phyloP scores from a whole-genome alignment of 2,329 filamentous ascomycete genomes.

The Emericellopsis cladophorae region DNA sequence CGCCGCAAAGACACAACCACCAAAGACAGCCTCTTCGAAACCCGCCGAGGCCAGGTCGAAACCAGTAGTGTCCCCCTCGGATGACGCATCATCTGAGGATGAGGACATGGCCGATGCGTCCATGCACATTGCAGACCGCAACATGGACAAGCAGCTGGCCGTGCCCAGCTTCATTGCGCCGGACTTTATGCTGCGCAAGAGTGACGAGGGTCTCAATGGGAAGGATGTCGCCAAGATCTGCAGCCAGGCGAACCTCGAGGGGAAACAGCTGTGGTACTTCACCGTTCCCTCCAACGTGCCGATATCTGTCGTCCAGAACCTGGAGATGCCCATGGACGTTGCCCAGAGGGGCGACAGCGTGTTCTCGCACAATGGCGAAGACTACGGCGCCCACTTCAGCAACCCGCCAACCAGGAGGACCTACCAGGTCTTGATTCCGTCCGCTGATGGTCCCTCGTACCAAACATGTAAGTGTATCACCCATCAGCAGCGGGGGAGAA shows the following conservation, averaged over 20 bases:
- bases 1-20: background rate
- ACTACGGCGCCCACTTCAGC: slow-evolving; percentile 48
- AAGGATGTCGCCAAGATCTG: slow-evolving; percentile 42
- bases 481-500: background rate
- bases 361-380: slow-evolving; percentile 48
- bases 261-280: slow-evolving; percentile 74
- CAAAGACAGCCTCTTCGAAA: slow-evolving; percentile 2
- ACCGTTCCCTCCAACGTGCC: slow-evolving; percentile 58
- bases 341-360: slow-evolving; percentile 38
- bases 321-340: slow-evolving; percentile 47
- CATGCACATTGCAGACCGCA: slow-evolving; percentile 21
- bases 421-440: slow-evolving; percentile 50
- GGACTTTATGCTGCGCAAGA: slow-evolving; percentile 41
- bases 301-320: slow-evolving; percentile 51
- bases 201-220: slow-evolving; percentile 20
- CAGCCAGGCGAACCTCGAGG: slow-evolving; percentile 43
- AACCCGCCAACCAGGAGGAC: slow-evolving; percentile 33
- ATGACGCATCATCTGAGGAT: slow-evolving; percentile 2
- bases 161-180: slow-evolving; percentile 33
- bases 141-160: slow-evolving; percentile 18
- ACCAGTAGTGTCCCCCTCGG: background rate
- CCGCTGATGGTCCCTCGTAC: slow-evolving; percentile 39
- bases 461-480: slow-evolving; percentile 30
- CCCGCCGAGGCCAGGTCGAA: slow-evolving; percentile 2
- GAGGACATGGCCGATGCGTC: slow-evolving; percentile 20